These are phyloP conservation scores for Elsinoe perseae DNA, from an alignment of 2,329 filamentous ascomycete species.

Conservation along the genomic window DNA sequence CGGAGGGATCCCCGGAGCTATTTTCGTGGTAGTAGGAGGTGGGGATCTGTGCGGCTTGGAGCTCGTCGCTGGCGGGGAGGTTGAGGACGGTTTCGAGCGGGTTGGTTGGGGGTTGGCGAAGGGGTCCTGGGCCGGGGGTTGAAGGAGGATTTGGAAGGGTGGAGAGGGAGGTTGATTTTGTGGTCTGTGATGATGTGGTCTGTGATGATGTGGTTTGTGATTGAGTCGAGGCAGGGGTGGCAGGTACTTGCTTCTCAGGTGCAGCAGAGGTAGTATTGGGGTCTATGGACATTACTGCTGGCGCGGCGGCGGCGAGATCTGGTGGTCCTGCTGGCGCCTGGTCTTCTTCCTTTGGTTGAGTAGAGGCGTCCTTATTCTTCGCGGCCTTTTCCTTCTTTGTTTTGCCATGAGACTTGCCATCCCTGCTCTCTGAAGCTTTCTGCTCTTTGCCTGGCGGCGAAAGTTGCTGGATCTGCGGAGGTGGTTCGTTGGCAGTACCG, in stretches of 20 bases:
- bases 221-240: conserved; percentile 23
- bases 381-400: conserved; percentile 10
- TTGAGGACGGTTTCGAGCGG: conserved; percentile 36
- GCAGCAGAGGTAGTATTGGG: background rate
- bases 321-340: conserved; percentile 5
- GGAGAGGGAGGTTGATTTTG: background rate
- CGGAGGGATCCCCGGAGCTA: conserved; percentile 24
- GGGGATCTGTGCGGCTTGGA: conserved; percentile 4
- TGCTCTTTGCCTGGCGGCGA: conserved; percentile 9
- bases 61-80: conserved; percentile 29
- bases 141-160: background rate
- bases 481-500: conserved; percentile 42
- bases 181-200: conserved; percentile 31
- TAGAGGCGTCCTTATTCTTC: conserved; percentile 18
- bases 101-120: conserved; percentile 25
- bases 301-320: conserved; percentile 9
- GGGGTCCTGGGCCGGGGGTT: background rate
- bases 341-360: conserved; percentile 9
- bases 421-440: conserved; percentile 24
- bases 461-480: conserved; percentile 29
- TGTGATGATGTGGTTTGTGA: conserved; percentile 33
- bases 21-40: conserved; percentile 21
- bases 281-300: conserved; percentile 14
- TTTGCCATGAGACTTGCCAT: conserved; percentile 21
- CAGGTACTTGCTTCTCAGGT: conserved; percentile 26